phyloP scores from a whole-genome alignment of 1,284 basidiomycete species.

The Schizophyllum amplum region DNA sequence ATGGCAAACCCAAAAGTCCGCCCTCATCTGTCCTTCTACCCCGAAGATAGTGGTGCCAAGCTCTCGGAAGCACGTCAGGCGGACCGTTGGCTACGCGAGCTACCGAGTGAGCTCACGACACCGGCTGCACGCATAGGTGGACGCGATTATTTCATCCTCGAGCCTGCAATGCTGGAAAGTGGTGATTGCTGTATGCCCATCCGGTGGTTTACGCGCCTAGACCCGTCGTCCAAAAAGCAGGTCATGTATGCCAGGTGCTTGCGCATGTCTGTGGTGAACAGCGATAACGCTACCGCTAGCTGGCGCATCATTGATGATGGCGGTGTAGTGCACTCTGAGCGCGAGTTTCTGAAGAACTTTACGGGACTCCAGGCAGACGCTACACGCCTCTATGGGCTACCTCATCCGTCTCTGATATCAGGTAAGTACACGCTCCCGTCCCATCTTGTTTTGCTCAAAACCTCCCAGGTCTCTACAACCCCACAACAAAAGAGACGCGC shows the following conservation, averaged over 20 bases:
- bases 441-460: no score
- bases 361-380: no score
- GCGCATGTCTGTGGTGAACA: slow-evolving; percentile 2
- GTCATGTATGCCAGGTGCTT: slow-evolving; percentile 16
- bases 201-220: slow-evolving; percentile 21
- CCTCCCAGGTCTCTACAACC: no score
- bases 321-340: no score
- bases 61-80: slow-evolving; percentile 20
- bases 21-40: slow-evolving; percentile 20
- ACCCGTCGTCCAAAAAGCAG: no score
- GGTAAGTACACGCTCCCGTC: no score
- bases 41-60: slow-evolving; percentile 19
- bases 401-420: no score
- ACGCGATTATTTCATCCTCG: slow-evolving; percentile 24
- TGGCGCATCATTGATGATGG: slow-evolving; percentile 13
- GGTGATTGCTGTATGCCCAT: slow-evolving; percentile 17
- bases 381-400: no score
- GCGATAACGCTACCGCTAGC: not conserved
- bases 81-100: slow-evolving; percentile 19
- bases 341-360: no score
- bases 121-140: slow-evolving; percentile 21
- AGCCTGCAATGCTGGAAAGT: slow-evolving; percentile 19
- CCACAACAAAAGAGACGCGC: no score
- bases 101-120: slow-evolving; percentile 14
- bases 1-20: slow-evolving; percentile 22